phyloP scores from a whole-genome alignment of 2,329 filamentous ascomycete genomes.

The Aspergillus japonicus region DNA sequence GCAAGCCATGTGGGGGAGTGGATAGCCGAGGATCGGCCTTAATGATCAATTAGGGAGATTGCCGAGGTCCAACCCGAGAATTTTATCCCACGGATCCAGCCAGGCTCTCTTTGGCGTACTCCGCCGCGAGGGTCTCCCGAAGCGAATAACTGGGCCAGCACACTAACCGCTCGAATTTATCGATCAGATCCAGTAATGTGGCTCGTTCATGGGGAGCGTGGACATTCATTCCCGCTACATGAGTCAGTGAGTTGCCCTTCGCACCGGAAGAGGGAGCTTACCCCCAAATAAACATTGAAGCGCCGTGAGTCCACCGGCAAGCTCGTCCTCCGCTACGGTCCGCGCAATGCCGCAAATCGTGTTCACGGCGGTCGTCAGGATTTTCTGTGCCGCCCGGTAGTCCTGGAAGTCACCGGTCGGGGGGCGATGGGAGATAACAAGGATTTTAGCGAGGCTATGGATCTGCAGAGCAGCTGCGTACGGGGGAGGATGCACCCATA shows the following conservation, averaged over 20 bases:
- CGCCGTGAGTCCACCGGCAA: constrained; percentile 22
- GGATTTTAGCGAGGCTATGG: constrained; percentile 53
- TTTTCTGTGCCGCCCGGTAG: constrained; percentile 34
- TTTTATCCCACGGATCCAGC: constrained; percentile 13
- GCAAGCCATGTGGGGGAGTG: not conserved
- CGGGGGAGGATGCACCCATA: constrained; percentile 54
- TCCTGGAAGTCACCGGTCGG: constrained; percentile 51
- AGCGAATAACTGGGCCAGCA: constrained; percentile 25
- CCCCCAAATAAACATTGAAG: constrained; percentile 30
- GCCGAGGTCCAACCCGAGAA: not conserved
- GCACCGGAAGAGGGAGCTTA: constrained; percentile 3
- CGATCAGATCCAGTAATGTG: constrained; percentile 23
- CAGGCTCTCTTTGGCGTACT: constrained; percentile 26
- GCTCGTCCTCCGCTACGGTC: constrained; percentile 20
- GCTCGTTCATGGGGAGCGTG: constrained; percentile 24
- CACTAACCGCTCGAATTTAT: constrained; percentile 21
- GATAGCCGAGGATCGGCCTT: not conserved
- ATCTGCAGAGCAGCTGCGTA: constrained; percentile 53
- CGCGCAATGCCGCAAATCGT: constrained; percentile 30
- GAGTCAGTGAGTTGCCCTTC: not conserved
- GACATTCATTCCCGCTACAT: constrained; percentile 26
- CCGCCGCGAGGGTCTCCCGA: constrained; percentile 24
- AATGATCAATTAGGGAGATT: not conserved
- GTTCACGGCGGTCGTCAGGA: constrained; percentile 22
- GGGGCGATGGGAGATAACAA: constrained; percentile 55